phyloP scores from a whole-genome alignment of 805 yeast genomes.

The Ogataea glucozyma region DNA sequence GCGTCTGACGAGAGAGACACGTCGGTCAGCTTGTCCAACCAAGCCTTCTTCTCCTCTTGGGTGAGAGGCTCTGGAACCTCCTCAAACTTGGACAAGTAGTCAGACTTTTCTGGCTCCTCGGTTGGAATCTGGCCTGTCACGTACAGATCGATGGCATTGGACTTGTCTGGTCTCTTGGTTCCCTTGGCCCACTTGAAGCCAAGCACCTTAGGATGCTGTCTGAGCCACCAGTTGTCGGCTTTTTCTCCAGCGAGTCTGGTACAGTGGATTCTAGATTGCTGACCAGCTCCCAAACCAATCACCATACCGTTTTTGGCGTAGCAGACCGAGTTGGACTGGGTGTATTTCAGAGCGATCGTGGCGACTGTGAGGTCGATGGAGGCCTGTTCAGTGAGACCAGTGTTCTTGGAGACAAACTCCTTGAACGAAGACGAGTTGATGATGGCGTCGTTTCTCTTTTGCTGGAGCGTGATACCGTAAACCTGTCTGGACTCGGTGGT shows the following conservation, averaged over 20 bases:
- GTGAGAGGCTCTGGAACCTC: slow-evolving; percentile 83
- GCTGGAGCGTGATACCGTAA: slow-evolving; percentile 92
- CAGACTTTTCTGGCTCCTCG: slow-evolving; percentile 88
- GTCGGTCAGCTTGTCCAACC: slow-evolving; percentile 76
- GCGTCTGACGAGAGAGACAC: slow-evolving; percentile 97
- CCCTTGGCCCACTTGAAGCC: slow-evolving; percentile 98
- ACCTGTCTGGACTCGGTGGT: slow-evolving; percentile 87
- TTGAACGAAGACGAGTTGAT: slow-evolving; percentile 87
- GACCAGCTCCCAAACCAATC: slow-evolving; percentile 98
- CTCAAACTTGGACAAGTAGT: slow-evolving; percentile 87
- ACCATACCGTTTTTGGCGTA: slow-evolving; percentile 99
- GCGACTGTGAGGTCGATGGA: slow-evolving; percentile 93
- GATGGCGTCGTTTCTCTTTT: slow-evolving; percentile 97
- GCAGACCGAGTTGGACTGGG: slow-evolving; percentile 98
- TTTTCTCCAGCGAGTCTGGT: slow-evolving; percentile 99
- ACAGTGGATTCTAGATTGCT: slow-evolving; percentile 98
- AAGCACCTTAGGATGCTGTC: slow-evolving; percentile 95
- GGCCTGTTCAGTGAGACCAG: slow-evolving; percentile 87
- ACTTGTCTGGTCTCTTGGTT: slow-evolving; percentile 96
- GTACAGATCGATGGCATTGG: slow-evolving; percentile 93
- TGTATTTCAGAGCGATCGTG: slow-evolving; percentile 94
- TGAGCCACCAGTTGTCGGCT: slow-evolving; percentile 99
- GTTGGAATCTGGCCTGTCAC: slow-evolving; percentile 92
- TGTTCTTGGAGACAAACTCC: slow-evolving; percentile 87
- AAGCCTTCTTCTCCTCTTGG: slow-evolving; percentile 77